Conservation (phyloP, 495 filamentous ascomycete species). For the Friedmanniomyces simplex region DNA sequence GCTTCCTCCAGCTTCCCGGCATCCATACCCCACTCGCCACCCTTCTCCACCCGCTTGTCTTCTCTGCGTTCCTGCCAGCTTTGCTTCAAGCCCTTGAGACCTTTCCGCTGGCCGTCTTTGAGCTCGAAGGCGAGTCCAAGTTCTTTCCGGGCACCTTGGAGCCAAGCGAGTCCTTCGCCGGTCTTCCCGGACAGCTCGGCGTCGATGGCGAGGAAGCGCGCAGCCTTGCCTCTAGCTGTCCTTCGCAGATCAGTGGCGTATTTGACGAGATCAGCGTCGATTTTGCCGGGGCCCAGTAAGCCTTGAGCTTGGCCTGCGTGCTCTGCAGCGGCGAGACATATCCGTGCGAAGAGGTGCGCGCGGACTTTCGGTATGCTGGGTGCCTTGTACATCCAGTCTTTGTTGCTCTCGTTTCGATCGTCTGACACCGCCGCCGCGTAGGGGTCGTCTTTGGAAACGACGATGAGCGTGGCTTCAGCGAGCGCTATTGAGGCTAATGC, state of each 20-base stretch:
- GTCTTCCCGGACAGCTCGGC: constrained; percentile 70
- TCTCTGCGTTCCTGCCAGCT: constrained; percentile 59
- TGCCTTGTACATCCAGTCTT: constrained; percentile 85
- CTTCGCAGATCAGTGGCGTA: constrained; percentile 66
- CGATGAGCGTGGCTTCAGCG: constrained; percentile 79
- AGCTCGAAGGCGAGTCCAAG: constrained; percentile 45
- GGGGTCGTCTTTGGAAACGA: constrained; percentile 86
- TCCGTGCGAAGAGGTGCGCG: constrained; percentile 71
- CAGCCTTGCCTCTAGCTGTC: constrained; percentile 69
- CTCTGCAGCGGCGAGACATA: constrained; percentile 71
- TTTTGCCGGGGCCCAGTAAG: constrained; percentile 38
- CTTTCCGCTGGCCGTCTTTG: constrained; percentile 39
- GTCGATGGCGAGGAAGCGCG: constrained; percentile 82
- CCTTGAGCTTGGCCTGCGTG: constrained; percentile 53
- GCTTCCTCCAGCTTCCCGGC: constrained; percentile 76
- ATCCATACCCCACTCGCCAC: constrained; percentile 66
- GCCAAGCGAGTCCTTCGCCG: constrained; percentile 76
- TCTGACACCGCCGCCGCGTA: constrained; percentile 72
- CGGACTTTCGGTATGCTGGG: constrained; percentile 80
- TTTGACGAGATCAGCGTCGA: constrained; percentile 53
- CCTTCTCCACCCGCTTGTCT: constrained; percentile 58
- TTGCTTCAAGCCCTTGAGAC: constrained; percentile 58
- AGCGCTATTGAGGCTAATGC: constrained; percentile 65
- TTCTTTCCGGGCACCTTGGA: constrained; percentile 58
- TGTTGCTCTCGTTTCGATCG: constrained; percentile 64